Conservation (phyloP, 2,329 filamentous ascomycete species). For the Magnaporthales sp. region DNA sequence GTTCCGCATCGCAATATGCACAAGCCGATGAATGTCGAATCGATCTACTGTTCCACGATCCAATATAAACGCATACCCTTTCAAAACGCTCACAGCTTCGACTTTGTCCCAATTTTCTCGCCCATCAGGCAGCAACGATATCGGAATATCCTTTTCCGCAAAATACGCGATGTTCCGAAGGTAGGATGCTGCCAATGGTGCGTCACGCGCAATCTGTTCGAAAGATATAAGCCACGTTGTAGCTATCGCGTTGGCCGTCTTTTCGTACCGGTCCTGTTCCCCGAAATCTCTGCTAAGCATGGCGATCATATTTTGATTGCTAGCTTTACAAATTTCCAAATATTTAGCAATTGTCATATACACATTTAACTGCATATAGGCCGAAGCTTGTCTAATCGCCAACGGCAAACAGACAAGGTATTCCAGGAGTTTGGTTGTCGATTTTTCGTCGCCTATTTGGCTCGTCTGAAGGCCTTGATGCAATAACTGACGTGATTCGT, state of each 20-base stretch:
- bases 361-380: slow-evolving; percentile 8
- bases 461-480: slow-evolving; percentile 8
- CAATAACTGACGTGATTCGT: slow-evolving; percentile 16
- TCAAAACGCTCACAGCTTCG: slow-evolving; percentile 17
- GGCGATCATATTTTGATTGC: slow-evolving; percentile 5
- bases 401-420: slow-evolving; percentile 8
- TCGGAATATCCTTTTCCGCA: slow-evolving; percentile 19
- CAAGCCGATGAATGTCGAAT: slow-evolving; percentile 23
- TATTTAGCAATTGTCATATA: slow-evolving; percentile 3
- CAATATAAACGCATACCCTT: slow-evolving; percentile 22
- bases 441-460: neutral
- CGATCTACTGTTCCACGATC: slow-evolving; percentile 10
- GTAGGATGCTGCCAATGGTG: slow-evolving; percentile 15
- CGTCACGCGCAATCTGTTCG: slow-evolving; percentile 10
- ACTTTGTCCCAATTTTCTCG: slow-evolving; percentile 8
- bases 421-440: neutral
- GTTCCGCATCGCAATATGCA: slow-evolving; percentile 16
- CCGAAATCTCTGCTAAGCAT: slow-evolving; percentile 11
- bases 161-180: slow-evolving; percentile 20
- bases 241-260: slow-evolving; percentile 8
- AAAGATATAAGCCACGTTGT: slow-evolving; percentile 13
- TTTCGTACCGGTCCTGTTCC: slow-evolving; percentile 6
- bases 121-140: slow-evolving; percentile 14
- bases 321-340: slow-evolving; percentile 4
- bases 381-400: slow-evolving; percentile 10